Evolutionary conservation across 805 yeast genomes (phyloP).

Genomic region (Barnettozyma salicaria): DNA sequence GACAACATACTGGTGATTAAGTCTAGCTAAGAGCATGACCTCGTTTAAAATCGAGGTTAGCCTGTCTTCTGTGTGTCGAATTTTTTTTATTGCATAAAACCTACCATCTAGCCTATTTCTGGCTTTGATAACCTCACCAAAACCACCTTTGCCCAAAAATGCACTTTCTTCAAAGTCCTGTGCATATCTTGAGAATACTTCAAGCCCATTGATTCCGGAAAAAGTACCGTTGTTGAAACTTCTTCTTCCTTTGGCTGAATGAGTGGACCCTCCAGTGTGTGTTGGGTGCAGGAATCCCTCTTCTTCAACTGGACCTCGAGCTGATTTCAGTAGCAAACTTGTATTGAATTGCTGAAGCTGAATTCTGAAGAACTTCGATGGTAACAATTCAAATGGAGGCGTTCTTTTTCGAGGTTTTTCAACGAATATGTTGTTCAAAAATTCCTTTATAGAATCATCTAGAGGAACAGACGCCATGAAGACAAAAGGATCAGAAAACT

Average conservation of each 20-base stretch:
- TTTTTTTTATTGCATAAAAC: constrained; percentile 89
- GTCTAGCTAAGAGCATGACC: constrained; percentile 83
- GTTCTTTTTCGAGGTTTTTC: constrained; percentile 64
- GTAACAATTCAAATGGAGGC: constrained; percentile 77
- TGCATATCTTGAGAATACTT: constrained; percentile 59
- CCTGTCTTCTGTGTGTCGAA: constrained; percentile 74
- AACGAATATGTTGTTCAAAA: constrained; percentile 61
- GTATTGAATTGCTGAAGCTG: constrained; percentile 42
- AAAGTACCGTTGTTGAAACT: constrained; percentile 37
- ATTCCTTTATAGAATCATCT: constrained; percentile 58
- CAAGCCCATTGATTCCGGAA: constrained; percentile 25
- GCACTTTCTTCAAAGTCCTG: constrained; percentile 95
- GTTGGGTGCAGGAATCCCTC: constrained; percentile 19
- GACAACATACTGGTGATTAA: constrained; percentile 94
- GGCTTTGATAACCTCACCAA: constrained; percentile 97
- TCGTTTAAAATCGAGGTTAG: constrained; percentile 80
- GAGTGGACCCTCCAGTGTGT: constrained; percentile 24
- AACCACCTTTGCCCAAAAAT: constrained; percentile 88
- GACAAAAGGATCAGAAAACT: constrained; percentile 29
- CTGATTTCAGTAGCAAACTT: constrained; percentile 17
- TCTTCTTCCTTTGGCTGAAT: constrained; percentile 27
- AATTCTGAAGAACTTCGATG: constrained; percentile 75
- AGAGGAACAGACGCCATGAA: constrained; percentile 43
- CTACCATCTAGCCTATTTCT: constrained; percentile 91
- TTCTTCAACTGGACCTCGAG: constrained; percentile 15